Percentiles rank a stretch among this genome's conserved stretches.
phyloP scores from a whole-genome alignment of 164 flowering plant genomes.

The Amborella trichopoda region DNA sequence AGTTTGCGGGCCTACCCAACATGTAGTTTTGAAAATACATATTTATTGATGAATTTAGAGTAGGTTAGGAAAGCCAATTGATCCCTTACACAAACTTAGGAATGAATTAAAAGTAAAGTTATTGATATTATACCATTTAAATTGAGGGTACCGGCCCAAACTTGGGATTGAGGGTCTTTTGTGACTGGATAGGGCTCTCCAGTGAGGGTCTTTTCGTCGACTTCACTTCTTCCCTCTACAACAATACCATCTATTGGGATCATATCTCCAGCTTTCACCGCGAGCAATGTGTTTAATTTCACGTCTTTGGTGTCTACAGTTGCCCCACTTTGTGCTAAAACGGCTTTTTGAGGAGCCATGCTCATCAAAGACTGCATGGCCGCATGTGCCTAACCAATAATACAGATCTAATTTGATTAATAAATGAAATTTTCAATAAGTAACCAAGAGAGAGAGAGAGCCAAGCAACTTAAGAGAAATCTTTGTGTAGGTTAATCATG shows the following conservation, averaged over 20 bases:
- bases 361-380: conserved; percentile 75
- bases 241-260: conserved; percentile 83
- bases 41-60: no score
- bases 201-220: conserved; percentile 74
- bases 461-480: no score
- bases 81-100: no score
- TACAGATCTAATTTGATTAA: no score
- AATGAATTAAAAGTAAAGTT: no score
- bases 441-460: no score
- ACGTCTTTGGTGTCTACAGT: conserved; percentile 54
- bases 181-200: conserved; percentile 84
- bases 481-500: no score
- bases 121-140: conserved; percentile 87
- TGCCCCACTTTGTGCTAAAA: conserved; percentile 70
- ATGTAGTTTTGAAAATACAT: no score
- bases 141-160: conserved; percentile 92
- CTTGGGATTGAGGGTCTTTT: conserved; percentile 51
- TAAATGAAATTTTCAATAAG: no score
- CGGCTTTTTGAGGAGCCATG: conserved; percentile 69
- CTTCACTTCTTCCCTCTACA: conserved; percentile 70
- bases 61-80: no score
- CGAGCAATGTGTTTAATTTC: conserved; percentile 43
- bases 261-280: conserved; percentile 82
- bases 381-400: no score
- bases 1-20: no score